phyloP scores from a whole-genome alignment of 768 basidiomycete genomes.

The Obba rivulosa region DNA sequence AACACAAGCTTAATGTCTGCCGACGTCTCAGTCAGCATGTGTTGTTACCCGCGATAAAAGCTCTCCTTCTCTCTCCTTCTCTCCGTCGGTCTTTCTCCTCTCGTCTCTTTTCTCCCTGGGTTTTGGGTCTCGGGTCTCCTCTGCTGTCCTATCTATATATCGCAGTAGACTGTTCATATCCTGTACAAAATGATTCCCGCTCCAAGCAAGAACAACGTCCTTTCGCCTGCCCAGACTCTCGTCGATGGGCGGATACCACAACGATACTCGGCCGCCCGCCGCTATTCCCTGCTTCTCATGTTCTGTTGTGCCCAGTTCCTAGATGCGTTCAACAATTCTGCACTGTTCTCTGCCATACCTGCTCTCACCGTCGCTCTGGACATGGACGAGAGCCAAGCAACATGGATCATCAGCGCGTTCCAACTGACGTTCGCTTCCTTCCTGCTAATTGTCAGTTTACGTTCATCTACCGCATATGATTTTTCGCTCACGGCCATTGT shows the following conservation, averaged over 20 bases:
- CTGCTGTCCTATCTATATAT: not conserved
- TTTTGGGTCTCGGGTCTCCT: not conserved
- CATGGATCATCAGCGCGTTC: constrained; percentile 32
- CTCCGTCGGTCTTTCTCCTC: not conserved
- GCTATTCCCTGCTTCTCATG: constrained; percentile 26
- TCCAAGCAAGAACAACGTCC: constrained; percentile 8
- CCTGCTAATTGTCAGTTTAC: constrained; percentile 26
- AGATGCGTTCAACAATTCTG: constrained; percentile 31
- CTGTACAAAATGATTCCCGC: not conserved
- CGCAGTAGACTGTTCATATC: not conserved
- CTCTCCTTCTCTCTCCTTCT: not conserved
- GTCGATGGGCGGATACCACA: constrained; percentile 23
- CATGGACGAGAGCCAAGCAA: constrained; percentile 22
- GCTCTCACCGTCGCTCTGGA: constrained; percentile 19
- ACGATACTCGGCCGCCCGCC: constrained; percentile 22
- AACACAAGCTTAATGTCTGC: too few relatives aligned
- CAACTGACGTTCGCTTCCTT: constrained; percentile 32
- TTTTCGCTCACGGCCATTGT: not conserved
- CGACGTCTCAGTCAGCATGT: too few relatives aligned
- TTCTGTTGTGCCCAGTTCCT: constrained; percentile 34
- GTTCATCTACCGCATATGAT: not conserved
- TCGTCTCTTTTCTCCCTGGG: constrained; percentile 2
- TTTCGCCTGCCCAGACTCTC: constrained; percentile 25
- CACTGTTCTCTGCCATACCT: constrained; percentile 30
- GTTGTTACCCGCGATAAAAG: too few relatives aligned